Base-by-base conservation (phyloP, 2,329 filamentous ascomycete genomes). In the Colletotrichum limetticola region DNA sequence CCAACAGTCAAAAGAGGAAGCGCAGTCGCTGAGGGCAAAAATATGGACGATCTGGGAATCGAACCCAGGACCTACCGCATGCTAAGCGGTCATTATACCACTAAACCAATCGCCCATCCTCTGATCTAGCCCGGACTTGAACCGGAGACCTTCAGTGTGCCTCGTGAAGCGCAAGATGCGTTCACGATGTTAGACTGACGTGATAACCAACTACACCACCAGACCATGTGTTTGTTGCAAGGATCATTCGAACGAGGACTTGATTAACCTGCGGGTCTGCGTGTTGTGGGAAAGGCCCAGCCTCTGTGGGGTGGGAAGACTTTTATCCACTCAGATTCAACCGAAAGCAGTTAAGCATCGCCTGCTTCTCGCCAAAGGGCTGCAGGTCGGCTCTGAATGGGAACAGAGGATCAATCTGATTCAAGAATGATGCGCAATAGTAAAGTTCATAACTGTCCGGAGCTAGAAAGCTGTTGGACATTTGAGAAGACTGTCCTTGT, bases 191-290 rank as follows among this genome's bases (percentile, higher is more conserved):
- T 85, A 85, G 82, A 85, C 83, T 84, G 82, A 85, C 81, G 84
- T 85, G 83, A 85, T 85, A 84, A 85, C 83, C 83, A 85, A 85
- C 83, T 80, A 80, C 79, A 79, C 80, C 83, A 69, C 87, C 85
- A 71, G 67, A 73, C 71, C 71, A 49, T 24, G n/a, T 42, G 24
- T 49, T 49, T 49, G 14, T 3, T 46, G 26, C 42, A 22, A 2
- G 19, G 42, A n/a, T n/a, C 4, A 2, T 2, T 4, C 7, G 42
- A 49, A 22, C 22, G 19, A 22, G 8, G 1, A 3, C 8, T 11
- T 1, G 3, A 22, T 3, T 11, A 4, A 22, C 19, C 8, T 49
- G 19, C 8, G 42, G 42, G 19, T 22, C 42, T 35, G 19, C 19
- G 19, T 5, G 1, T 49, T 22, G 42, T 49, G 42, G 42, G 19